A percentile compares a stretch with the other conserved stretches of the same genome.
Evolutionary conservation across 495 filamentous ascomycete genomes (phyloP).

Genomic region (Peziza echinospora): DNA sequence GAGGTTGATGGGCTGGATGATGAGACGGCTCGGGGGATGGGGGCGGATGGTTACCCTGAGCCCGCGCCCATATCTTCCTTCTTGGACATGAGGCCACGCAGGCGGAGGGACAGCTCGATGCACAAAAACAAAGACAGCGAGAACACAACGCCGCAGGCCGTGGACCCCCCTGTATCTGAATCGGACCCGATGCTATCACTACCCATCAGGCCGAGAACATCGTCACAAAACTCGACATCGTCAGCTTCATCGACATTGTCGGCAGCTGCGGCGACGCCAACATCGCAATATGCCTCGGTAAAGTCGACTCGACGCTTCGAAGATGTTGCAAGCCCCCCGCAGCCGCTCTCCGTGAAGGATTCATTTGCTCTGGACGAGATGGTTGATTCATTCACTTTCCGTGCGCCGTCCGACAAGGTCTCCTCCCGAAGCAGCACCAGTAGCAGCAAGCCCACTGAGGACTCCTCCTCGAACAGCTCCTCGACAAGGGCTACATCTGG

Average conservation of each 20-base stretch:
- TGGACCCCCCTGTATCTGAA: too few species aligned
- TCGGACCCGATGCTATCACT: too few species aligned
- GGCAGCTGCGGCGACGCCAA: not conserved
- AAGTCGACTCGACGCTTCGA: not conserved
- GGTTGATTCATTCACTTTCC: not conserved
- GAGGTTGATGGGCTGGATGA: too few species aligned
- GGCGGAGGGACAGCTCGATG: slow-evolving; percentile 10
- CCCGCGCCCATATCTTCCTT: slow-evolving; percentile 11
- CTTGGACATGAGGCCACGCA: slow-evolving; percentile 13
- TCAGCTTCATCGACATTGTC: not conserved
- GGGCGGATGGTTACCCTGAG: slow-evolving; percentile 11
- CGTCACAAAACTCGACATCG: slow-evolving; percentile 3
- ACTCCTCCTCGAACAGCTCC: too few species aligned
- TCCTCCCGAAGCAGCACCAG: too few species aligned
- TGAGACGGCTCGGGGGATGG: too few species aligned
- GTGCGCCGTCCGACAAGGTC: too few species aligned
- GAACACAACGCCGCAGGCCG: not conserved
- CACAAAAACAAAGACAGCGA: slow-evolving; percentile 2
- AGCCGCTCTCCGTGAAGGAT: not conserved
- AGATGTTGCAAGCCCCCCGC: not conserved
- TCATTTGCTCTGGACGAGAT: not conserved
- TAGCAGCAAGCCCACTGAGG: too few species aligned
- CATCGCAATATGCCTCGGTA: not conserved
- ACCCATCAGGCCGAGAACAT: too few species aligned
- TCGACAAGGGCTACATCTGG: not conserved